Evolutionary conservation across 345 rosid species (phyloP).

Genomic region (Balakata baccata): DNA sequence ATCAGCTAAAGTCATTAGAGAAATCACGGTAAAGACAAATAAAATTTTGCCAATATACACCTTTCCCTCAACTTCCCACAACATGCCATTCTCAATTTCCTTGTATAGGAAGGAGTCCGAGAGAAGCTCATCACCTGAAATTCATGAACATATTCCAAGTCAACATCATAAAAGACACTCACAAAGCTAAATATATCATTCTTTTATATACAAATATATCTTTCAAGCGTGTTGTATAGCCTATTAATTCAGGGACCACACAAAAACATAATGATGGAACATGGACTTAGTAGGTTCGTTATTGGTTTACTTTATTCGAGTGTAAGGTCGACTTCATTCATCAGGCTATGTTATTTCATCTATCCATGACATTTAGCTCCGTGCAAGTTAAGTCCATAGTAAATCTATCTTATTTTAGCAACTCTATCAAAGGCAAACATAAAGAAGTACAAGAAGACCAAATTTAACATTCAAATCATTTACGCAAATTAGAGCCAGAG

Average conservation of each 20-base stretch:
- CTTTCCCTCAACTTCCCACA: slow-evolving; percentile 97
- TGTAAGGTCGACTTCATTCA: no score
- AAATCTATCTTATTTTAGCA: neutral
- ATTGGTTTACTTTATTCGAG: neutral
- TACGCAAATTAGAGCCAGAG: neutral
- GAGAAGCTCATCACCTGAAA: slow-evolving; percentile 54
- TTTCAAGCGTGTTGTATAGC: neutral
- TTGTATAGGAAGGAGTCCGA: slow-evolving; percentile 91
- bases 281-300: neutral
- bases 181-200: neutral
- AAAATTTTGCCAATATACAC: slow-evolving; percentile 27
- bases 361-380: neutral
- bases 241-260: neutral
- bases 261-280: neutral
- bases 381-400: neutral
- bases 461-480: neutral
- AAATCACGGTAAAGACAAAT: neutral
- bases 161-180: neutral
- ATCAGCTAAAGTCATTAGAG: neutral
- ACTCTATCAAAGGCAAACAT: neutral
- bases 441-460: neutral
- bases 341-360: neutral
- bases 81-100: slow-evolving; percentile 65
- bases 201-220: neutral
- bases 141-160: neutral